A percentile compares a stretch with the other conserved stretches of the same genome.
These are phyloP conservation scores for Cladosporium sp. DNA, from an alignment of 2,329 filamentous ascomycete genomes.

Conservation along the genomic window DNA sequence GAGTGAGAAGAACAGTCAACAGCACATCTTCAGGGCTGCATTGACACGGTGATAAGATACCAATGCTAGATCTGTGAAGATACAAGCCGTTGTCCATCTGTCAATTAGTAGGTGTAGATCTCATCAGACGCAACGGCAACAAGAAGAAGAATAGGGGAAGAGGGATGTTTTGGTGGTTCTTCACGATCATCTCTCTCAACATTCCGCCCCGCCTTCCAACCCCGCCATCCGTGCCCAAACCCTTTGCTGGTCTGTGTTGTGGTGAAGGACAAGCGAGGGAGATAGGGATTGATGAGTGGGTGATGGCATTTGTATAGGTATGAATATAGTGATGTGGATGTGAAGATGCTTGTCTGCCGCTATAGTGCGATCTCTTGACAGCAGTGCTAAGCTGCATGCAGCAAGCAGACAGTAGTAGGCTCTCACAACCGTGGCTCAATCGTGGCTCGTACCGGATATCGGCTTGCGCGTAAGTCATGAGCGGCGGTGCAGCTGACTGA, in stretches of 20 bases:
- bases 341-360: too few species aligned
- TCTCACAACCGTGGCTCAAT: too few species aligned
- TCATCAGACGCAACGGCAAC: not conserved
- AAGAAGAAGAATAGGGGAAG: not conserved
- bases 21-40: not conserved
- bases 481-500: not conserved
- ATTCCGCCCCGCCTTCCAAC: constrained; percentile 9
- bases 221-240: constrained; percentile 9
- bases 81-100: not conserved
- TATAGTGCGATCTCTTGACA: too few species aligned
- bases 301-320: not conserved
- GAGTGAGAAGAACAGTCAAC: not conserved
- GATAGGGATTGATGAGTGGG: not conserved
- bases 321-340: not conserved
- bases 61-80: not conserved
- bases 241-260: constrained; percentile 6
- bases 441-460: not conserved
- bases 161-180: not conserved
- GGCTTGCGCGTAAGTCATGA: not conserved
- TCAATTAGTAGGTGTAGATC: too few species aligned
- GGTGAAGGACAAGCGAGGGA: not conserved
- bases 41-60: too few species aligned
- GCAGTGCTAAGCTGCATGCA: too few species aligned
- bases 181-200: constrained; percentile 2
- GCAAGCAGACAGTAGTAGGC: too few species aligned